Evolutionary conservation across 2,329 filamentous ascomycete species (phyloP), one percentile per base, ranked within the genome.

Genomic region (Zymoseptoria passerinii): DNA sequence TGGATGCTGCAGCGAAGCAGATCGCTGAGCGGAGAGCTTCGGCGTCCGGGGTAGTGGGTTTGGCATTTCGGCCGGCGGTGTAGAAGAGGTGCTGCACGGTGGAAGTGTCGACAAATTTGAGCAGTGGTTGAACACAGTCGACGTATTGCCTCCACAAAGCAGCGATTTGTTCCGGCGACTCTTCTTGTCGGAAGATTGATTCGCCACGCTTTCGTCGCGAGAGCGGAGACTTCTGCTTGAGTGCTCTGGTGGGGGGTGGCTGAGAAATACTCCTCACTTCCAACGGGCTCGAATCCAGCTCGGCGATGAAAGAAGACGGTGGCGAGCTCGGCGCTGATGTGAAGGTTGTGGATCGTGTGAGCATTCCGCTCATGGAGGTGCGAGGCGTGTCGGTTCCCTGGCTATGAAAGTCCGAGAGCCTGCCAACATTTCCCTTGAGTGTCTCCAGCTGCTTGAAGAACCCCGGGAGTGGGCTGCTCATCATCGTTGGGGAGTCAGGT

Each of bases 1-100:
- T 63, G 4, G 58, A 54, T n/a, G 63, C 61, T 8, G 63, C 60
- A 16, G 61, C 61, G 48, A 63, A 65, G 56, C 59, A 63, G 8
- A 65, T 58, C 8, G 63, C 63, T 16, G 57, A 63, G 23, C 60
- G 61, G 8, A 65, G 51, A 29, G 58, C 57, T 54, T 59, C 53
- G 13, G 59, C 55, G n/a, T 62, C 61, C n/a, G 54, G 23, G 13
- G 50, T 27, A 7, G 56, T 10, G 8, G 55, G 40, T n/a, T 55
- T 53, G 16, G 54, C 54, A 9, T 13, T 16, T 44, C 35, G 35
- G 10, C 23, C 28, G 8, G 27, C 8, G 6, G 56, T 28, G 19
- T 59, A 49, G 52, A 65, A 63, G 16, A 65, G 50, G 23, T 59
- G 54, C 48, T 63, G 61, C 4, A 61, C 55, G 10, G 61, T 57